Conservation (phyloP, 139 green algal genomes). For the Chlamydomonas sphaeroides region DNA sequence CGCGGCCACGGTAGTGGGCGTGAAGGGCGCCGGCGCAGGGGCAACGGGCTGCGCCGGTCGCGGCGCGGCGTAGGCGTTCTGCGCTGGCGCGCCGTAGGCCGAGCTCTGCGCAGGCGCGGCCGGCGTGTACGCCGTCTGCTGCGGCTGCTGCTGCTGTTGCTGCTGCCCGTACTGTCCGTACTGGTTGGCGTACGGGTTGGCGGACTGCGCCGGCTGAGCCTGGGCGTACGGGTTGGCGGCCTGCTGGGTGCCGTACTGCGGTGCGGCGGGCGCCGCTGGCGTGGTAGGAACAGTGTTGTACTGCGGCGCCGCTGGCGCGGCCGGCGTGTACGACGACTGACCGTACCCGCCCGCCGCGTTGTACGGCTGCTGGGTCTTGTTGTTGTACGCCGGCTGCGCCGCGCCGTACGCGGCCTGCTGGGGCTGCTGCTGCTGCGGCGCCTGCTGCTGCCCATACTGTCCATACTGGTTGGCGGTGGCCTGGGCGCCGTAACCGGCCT, state of each 20-base stretch:
- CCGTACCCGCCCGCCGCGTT: slow-evolving; percentile 4
- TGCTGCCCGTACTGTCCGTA: slow-evolving; percentile 28
- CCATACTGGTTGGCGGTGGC: neutral
- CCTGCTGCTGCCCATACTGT: slow-evolving; percentile 11
- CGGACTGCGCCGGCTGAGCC: neutral
- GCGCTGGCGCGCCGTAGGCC: neutral
- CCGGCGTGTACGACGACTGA: too few species aligned
- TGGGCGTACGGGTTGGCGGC: slow-evolving; percentile 1
- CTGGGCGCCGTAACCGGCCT: slow-evolving; percentile 34
- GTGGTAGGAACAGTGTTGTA: neutral
- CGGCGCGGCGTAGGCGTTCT: neutral
- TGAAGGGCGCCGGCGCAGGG: slow-evolving; percentile 41
- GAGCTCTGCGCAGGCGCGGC: neutral
- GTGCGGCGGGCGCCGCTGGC: slow-evolving; percentile 5
- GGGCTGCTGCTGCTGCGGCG: slow-evolving; percentile 40
- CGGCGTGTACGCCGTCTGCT: neutral
- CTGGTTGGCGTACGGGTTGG: neutral
- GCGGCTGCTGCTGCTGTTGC: slow-evolving; percentile 24
- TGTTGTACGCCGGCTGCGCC: slow-evolving; percentile 34
- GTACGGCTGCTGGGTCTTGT: neutral
- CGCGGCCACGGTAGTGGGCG: slow-evolving; percentile 43
- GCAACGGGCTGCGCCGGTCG: slow-evolving; percentile 16
- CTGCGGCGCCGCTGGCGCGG: neutral
- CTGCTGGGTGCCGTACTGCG: slow-evolving; percentile 22
- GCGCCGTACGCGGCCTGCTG: slow-evolving; percentile 40